phyloP scores from a whole-genome alignment of 345 rosid genomes.

The Luvunga scandens region DNA sequence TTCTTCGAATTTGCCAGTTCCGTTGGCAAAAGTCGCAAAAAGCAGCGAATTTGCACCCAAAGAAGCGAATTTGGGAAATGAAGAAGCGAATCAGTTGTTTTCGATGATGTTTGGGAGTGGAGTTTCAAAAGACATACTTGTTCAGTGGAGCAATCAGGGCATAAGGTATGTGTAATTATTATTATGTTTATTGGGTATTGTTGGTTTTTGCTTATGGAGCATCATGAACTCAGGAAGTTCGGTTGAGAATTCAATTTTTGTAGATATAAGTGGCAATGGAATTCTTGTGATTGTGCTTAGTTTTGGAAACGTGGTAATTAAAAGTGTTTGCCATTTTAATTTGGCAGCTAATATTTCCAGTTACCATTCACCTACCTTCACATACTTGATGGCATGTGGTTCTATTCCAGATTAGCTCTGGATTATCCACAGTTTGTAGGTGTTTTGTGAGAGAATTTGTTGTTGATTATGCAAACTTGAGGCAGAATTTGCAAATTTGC shows the following conservation, averaged over 20 bases:
- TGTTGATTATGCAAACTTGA: not conserved
- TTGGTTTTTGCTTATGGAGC: not conserved
- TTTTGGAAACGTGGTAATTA: not conserved
- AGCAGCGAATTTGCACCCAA: slow-evolving; percentile 34
- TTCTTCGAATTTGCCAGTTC: not conserved
- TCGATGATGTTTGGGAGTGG: slow-evolving; percentile 67
- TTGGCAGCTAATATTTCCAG: not conserved
- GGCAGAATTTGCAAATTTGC: not conserved
- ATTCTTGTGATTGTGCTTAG: not conserved
- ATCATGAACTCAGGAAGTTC: not conserved
- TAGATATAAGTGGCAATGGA: not conserved
- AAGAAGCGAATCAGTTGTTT: slow-evolving; percentile 68
- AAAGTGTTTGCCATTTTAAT: not conserved
- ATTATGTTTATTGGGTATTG: not conserved
- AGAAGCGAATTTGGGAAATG: slow-evolving; percentile 45
- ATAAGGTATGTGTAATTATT: slow-evolving; percentile 54
- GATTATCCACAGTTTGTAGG: not conserved
- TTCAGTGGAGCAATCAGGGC: slow-evolving; percentile 98
- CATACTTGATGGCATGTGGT: not conserved
- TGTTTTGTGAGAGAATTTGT: not conserved
- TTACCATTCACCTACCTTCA: not conserved
- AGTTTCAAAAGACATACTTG: slow-evolving; percentile 71
- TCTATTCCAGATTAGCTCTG: not conserved
- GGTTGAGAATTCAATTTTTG: not conserved
- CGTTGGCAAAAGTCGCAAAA: not conserved